These are phyloP conservation scores for Talaromyces sp. DNA, from an alignment of 2,329 filamentous ascomycete species.

Conservation along the genomic window DNA sequence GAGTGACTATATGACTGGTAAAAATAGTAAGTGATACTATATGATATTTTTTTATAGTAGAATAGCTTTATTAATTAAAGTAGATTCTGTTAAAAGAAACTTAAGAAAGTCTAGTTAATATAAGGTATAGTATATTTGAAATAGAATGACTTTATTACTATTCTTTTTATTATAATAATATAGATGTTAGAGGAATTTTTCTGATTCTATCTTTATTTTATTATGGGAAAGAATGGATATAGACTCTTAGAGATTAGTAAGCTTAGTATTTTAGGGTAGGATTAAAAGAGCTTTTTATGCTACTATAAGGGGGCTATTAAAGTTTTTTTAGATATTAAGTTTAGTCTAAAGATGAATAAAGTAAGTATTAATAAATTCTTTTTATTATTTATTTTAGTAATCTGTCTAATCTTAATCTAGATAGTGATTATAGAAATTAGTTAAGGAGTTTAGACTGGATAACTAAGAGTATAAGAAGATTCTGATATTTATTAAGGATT, in stretches of 20 bases:
- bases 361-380: slow-evolving; percentile 12
- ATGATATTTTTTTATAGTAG: too few species aligned
- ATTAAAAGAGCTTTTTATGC: slow-evolving; percentile 9
- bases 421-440: neutral
- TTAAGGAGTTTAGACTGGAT: slow-evolving; percentile 16
- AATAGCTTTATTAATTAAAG: too few species aligned
- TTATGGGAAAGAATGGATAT: slow-evolving; percentile 17
- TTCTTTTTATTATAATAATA: too few species aligned
- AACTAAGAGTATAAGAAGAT: slow-evolving; percentile 12
- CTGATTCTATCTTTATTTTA: too few species aligned
- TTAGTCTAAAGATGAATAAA: slow-evolving; percentile 12
- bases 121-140: too few species aligned
- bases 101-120: too few species aligned
- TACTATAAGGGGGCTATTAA: slow-evolving; percentile 11
- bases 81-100: too few species aligned
- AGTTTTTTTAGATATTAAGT: neutral
- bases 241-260: slow-evolving; percentile 8
- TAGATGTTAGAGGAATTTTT: neutral
- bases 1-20: too few species aligned
- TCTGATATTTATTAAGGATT: slow-evolving; percentile 16
- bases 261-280: slow-evolving; percentile 6
- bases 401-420: slow-evolving; percentile 12
- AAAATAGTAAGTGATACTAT: too few species aligned
- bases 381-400: slow-evolving; percentile 5
- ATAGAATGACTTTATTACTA: too few species aligned